Percentiles rank a stretch among this genome's conserved stretches.
These are phyloP conservation scores for Metschnikowia drakensbergensis DNA, from an alignment of 805 yeast species.

Conservation along the genomic window DNA sequence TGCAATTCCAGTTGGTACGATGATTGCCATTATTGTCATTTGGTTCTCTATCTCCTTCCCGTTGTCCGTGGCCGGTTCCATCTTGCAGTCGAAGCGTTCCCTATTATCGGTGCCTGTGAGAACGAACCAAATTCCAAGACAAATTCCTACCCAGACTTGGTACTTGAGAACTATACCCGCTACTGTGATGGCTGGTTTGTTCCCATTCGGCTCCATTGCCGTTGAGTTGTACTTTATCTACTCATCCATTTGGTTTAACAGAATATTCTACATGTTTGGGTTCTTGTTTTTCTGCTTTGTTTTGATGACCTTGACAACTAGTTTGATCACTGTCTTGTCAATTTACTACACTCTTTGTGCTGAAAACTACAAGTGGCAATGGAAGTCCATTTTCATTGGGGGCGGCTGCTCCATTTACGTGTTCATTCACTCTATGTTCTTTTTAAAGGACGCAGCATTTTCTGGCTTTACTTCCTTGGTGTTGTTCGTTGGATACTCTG, in stretches of 20 bases:
- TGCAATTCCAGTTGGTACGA: slow-evolving; percentile 89
- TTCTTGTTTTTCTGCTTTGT: slow-evolving; percentile 84
- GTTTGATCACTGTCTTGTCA: slow-evolving; percentile 73
- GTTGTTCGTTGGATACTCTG: slow-evolving; percentile 78
- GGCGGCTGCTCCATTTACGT: slow-evolving; percentile 88
- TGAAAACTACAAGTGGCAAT: slow-evolving; percentile 96
- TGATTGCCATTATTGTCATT: slow-evolving; percentile 71
- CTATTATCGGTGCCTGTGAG: slow-evolving; percentile 69
- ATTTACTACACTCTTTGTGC: slow-evolving; percentile 81
- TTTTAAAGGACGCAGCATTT: slow-evolving; percentile 60
- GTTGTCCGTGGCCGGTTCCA: slow-evolving; percentile 76
- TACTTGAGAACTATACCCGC: slow-evolving; percentile 66
- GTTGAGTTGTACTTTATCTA: slow-evolving; percentile 92
- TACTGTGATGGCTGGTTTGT: slow-evolving; percentile 75
- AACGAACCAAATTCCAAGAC: slow-evolving; percentile 94
- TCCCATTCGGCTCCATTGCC: slow-evolving; percentile 93
- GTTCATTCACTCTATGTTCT: slow-evolving; percentile 68
- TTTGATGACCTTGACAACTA: slow-evolving; percentile 78
- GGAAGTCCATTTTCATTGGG: slow-evolving; percentile 84
- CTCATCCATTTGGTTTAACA: slow-evolving; percentile 89
- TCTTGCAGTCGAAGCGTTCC: slow-evolving; percentile 65
- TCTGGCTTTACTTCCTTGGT: slow-evolving; percentile 74
- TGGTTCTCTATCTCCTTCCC: slow-evolving; percentile 90
- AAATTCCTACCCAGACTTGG: slow-evolving; percentile 89
- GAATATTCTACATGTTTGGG: slow-evolving; percentile 96